Conservation (phyloP, 2,329 filamentous ascomycete genomes). For the Ceratocystis lukuohia region DNA sequence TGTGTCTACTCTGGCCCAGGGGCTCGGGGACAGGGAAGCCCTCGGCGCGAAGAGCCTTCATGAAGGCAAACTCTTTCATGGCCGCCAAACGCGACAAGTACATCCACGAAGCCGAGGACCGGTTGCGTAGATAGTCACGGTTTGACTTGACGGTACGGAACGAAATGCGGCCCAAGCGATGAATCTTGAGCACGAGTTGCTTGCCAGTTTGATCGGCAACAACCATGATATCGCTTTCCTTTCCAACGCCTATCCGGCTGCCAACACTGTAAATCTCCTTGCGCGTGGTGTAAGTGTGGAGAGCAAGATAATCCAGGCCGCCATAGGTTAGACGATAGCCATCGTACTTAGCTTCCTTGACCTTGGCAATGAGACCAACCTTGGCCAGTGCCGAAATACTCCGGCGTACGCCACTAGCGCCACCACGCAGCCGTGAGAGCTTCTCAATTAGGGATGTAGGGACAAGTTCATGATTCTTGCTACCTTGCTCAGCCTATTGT, state of each 20-base stretch:
- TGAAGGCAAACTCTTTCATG: constrained; percentile 88
- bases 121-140: constrained; percentile 82
- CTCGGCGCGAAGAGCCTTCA: constrained; percentile 70
- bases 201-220: constrained; percentile 66
- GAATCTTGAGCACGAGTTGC: constrained; percentile 85
- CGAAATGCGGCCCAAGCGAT: constrained; percentile 86
- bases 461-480: constrained; percentile 93
- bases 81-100: constrained; percentile 89
- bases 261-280: constrained; percentile 82
- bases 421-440: constrained; percentile 66
- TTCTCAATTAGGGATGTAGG: constrained; percentile 80
- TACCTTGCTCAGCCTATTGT: constrained; percentile 73
- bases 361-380: constrained; percentile 73
- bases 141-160: constrained; percentile 95
- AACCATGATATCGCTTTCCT: constrained; percentile 94
- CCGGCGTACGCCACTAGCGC: constrained; percentile 64
- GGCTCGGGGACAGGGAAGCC: constrained; percentile 85
- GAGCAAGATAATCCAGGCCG: constrained; percentile 90
- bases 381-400: constrained; percentile 88
- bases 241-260: constrained; percentile 87
- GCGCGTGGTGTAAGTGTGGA: constrained; percentile 73
- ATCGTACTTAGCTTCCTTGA: constrained; percentile 95
- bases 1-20: constrained; percentile 80
- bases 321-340: constrained; percentile 95
- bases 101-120: constrained; percentile 81